A percentile compares a stretch with the other conserved stretches of the same genome.
Evolutionary conservation across 164 flowering plant species (phyloP).

Genomic region (Liriodendron chinense): DNA sequence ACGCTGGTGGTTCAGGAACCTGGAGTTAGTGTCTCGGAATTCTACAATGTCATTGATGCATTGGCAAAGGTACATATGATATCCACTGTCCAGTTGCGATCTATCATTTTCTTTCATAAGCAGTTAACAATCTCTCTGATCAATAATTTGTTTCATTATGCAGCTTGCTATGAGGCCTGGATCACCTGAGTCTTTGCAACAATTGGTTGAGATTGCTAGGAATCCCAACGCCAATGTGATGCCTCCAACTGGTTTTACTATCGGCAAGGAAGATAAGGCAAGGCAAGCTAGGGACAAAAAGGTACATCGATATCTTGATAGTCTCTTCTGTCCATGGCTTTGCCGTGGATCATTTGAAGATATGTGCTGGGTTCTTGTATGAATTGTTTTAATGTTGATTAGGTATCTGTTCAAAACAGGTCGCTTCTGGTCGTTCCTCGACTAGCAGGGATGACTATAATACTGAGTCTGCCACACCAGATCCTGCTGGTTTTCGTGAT

Average conservation of each 20-base stretch:
- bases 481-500: conserved; percentile 74
- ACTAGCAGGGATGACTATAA: conserved; percentile 54
- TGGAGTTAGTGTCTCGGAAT: conserved; percentile 63
- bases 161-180: conserved; percentile 93
- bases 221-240: conserved; percentile 56
- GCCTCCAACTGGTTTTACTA: conserved; percentile 27
- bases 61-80: conserved; percentile 64
- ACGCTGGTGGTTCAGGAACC: conserved; percentile 66
- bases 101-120: not conserved
- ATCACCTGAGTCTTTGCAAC: conserved; percentile 79
- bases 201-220: conserved; percentile 73
- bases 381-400: conserved; percentile 3
- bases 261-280: conserved; percentile 64
- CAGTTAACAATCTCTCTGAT: not conserved
- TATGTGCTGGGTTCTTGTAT: not conserved
- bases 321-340: not conserved
- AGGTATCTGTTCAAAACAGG: conserved; percentile 30
- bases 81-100: not conserved
- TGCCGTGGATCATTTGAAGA: not conserved
- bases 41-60: conserved; percentile 89
- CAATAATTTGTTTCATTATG: conserved; percentile 4
- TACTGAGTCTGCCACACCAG: conserved; percentile 50
- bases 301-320: conserved; percentile 27
- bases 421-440: conserved; percentile 25
- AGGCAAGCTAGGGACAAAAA: conserved; percentile 64